Evolutionary conservation across 2,329 filamentous ascomycete species (phyloP), one percentile per base, ranked within the genome.

Genomic region (Saccharata proteae): DNA sequence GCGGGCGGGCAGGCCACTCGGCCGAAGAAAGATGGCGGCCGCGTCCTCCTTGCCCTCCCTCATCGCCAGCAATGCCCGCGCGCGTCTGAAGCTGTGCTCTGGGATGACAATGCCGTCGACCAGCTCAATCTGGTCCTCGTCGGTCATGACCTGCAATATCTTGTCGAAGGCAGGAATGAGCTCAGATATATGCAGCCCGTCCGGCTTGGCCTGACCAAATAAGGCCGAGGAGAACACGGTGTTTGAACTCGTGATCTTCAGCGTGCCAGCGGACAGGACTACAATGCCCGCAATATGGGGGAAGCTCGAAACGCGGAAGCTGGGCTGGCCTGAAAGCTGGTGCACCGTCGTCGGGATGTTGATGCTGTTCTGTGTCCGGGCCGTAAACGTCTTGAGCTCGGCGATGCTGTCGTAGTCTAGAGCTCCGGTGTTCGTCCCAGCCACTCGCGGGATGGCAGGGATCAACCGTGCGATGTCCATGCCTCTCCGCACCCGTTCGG

Each of bases 221-320:
- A 98, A 65, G 0, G 86, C 84, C 5, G 83, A 80, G 6, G 83
- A 92, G 49, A 98, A 96, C 13, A 92, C 88, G 3, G 84, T 82
- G 54, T 98, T 98, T 6, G 86, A 90, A 58, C 86, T 94, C 49
- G 81, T 81, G 45, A 98, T 80, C 29, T 74, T 72, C 40, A 96
- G 67, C 1, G 70, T 75, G 17, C 74, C 62, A 2, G 88, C 79
- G n/a, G 81, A 79, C 9, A 98, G 67, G 6, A 98, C 86, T 48
- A 98, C 77, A 47, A 98, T 94, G 29, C 90, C 90, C 34, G 90
- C 90, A 57, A 98, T 94, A 51, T 98, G 88, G 11, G 90, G 90
- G 42, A 94, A 93, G 49, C 85, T 93, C 11, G 88, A 93, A 25
- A 98, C 72, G 30, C 83, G 76, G 40, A 98, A 69, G 41, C 82